phyloP scores from a whole-genome alignment of 1,139 yeast species.

The Torulaspora globosa region DNA sequence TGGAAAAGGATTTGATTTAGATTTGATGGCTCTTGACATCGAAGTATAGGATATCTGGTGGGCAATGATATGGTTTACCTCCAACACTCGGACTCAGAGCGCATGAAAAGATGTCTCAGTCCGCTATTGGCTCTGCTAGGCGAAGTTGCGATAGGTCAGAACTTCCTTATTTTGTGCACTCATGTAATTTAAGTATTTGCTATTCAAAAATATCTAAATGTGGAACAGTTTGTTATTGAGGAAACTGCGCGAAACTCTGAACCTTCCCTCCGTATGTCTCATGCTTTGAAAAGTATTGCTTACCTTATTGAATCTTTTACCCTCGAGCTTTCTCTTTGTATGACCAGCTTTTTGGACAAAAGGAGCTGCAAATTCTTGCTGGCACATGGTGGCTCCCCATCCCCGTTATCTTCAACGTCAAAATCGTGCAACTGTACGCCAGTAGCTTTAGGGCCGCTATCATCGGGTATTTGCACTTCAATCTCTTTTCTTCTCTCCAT shows the following conservation, averaged over 20 bases:
- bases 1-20: constrained; percentile 37
- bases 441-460: constrained; percentile 11
- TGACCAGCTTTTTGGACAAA: constrained; percentile 55
- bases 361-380: constrained; percentile 56
- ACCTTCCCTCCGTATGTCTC: background rate
- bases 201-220: background rate
- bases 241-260: background rate
- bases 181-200: constrained; percentile 1
- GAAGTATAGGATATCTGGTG: too few species aligned
- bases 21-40: background rate
- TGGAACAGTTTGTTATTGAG: background rate
- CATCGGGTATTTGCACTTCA: constrained; percentile 10
- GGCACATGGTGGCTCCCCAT: constrained; percentile 33
- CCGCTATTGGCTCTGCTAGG: too few species aligned
- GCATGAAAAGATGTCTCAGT: too few species aligned
- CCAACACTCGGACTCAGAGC: background rate
- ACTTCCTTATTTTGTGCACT: background rate
- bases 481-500: constrained; percentile 38
- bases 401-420: constrained; percentile 37
- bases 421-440: constrained; percentile 11
- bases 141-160: too few species aligned
- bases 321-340: constrained; percentile 57
- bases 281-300: background rate
- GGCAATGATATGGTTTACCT: background rate
- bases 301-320: constrained; percentile 28